Percentiles rank a stretch among this genome's conserved stretches.
Evolutionary conservation across 768 basidiomycete genomes (phyloP).

Genomic region (Tubosaeta sp.): DNA sequence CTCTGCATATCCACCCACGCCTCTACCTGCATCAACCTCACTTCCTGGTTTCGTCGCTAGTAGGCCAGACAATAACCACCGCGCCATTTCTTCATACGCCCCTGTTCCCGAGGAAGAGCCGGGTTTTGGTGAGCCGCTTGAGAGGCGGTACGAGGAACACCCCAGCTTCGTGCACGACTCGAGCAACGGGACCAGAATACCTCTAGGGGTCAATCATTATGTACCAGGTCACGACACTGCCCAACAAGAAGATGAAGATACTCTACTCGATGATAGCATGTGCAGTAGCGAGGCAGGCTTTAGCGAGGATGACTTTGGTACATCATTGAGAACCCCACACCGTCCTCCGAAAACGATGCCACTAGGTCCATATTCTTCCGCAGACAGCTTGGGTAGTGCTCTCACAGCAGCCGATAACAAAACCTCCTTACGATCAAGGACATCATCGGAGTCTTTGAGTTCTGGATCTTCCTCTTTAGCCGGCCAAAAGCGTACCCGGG

Average conservation of each 20-base stretch:
- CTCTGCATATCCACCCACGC: slow-evolving; percentile 73
- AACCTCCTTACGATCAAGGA: slow-evolving; percentile 36
- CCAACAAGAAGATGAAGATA: slow-evolving; percentile 17
- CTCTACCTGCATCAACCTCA: slow-evolving; percentile 39
- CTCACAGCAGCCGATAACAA: slow-evolving; percentile 38
- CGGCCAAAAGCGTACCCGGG: slow-evolving; percentile 39
- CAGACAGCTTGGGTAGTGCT: slow-evolving; percentile 27
- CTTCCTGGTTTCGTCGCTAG: slow-evolving; percentile 23
- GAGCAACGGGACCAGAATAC: slow-evolving; percentile 48
- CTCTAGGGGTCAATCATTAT: slow-evolving; percentile 37
- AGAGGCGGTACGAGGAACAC: slow-evolving; percentile 56
- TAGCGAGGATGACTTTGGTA: slow-evolving; percentile 55
- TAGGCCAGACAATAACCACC: slow-evolving; percentile 1
- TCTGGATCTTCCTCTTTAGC: slow-evolving; percentile 36
- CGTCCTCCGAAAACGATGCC: slow-evolving; percentile 22
- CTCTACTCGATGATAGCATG: slow-evolving; percentile 22
- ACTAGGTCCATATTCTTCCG: slow-evolving; percentile 23
- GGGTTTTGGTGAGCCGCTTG: slow-evolving; percentile 74
- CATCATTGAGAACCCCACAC: slow-evolving; percentile 63
- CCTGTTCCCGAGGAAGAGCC: slow-evolving; percentile 42
- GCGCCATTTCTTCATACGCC: slow-evolving; percentile 15
- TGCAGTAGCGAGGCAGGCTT: slow-evolving; percentile 24
- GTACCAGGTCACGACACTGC: slow-evolving; percentile 2
- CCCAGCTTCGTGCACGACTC: slow-evolving; percentile 55
- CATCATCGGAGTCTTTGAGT: slow-evolving; percentile 41